phyloP scores from a whole-genome alignment of 2,329 filamentous ascomycete genomes.

The Fusarium sp. region DNA sequence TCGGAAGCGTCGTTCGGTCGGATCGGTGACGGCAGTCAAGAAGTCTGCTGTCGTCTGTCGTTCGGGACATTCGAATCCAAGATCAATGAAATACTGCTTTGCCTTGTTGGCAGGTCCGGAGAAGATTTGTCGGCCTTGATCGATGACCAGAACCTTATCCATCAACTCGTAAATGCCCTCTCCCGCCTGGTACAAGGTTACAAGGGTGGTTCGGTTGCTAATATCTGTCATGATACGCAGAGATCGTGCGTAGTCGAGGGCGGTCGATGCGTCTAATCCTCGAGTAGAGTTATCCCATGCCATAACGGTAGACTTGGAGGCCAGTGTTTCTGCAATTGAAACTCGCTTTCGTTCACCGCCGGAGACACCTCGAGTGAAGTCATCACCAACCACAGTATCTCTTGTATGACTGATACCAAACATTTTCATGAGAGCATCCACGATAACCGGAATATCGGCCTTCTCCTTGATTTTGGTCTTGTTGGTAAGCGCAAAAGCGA shows the following conservation, averaged over 20 bases:
- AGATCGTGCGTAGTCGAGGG: constrained; percentile 79
- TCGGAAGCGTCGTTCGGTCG: constrained; percentile 74
- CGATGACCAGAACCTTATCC: constrained; percentile 84
- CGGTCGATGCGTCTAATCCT: constrained; percentile 82
- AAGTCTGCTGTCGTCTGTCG: constrained; percentile 69
- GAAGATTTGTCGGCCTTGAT: constrained; percentile 74
- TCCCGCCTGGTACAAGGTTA: constrained; percentile 56
- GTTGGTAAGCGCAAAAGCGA: constrained; percentile 78
- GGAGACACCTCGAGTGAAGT: constrained; percentile 76
- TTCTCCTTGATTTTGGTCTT: constrained; percentile 76
- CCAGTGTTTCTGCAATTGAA: constrained; percentile 80
- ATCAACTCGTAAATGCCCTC: constrained; percentile 63
- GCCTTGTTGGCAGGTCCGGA: constrained; percentile 72
- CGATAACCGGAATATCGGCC: constrained; percentile 73
- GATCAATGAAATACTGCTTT: constrained; percentile 71
- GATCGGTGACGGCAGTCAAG: constrained; percentile 59
- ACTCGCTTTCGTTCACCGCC: constrained; percentile 86
- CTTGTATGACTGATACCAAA: constrained; percentile 82
- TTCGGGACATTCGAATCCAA: constrained; percentile 76
- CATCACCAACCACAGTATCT: constrained; percentile 80
- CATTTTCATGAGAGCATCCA: constrained; percentile 77
- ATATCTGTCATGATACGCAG: constrained; percentile 80
- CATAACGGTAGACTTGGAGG: constrained; percentile 77
- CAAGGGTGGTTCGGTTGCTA: constrained; percentile 66
- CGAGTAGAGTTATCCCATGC: constrained; percentile 85